Evolutionary conservation across 495 filamentous ascomycete species (phyloP).

Genomic region (Astrothelium subdiscretum): DNA sequence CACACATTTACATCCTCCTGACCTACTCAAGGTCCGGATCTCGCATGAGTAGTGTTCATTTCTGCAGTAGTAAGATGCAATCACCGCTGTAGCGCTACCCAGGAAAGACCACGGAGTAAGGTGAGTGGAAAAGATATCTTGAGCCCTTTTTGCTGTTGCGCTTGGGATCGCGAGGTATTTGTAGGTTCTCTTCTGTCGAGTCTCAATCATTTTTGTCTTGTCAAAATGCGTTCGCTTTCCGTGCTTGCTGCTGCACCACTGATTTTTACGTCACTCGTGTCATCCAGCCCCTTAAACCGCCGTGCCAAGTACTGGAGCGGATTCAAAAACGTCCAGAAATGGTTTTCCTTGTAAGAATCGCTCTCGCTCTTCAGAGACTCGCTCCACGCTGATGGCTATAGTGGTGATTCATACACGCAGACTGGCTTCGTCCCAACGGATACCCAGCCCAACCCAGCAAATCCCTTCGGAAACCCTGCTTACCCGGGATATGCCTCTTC

Average conservation of each 20-base stretch:
- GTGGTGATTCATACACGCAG: slow-evolving; percentile 50
- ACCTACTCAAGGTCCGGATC: neutral
- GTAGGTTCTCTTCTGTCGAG: neutral
- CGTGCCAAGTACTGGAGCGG: neutral
- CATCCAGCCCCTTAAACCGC: neutral
- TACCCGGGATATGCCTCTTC: slow-evolving; percentile 46
- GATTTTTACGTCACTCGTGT: neutral
- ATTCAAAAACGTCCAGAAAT: neutral
- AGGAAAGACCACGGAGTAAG: neutral
- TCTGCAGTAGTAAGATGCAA: neutral
- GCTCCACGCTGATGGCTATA: neutral
- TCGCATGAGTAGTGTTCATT: neutral
- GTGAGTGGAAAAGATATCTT: neutral
- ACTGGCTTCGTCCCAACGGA: slow-evolving; percentile 52
- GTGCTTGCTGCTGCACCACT: neutral
- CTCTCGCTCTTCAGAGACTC: neutral
- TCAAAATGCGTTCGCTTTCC: neutral
- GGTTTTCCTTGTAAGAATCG: neutral
- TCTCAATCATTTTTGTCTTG: neutral
- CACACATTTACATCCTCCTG: neutral
- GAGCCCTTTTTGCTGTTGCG: no score
- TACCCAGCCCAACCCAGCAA: slow-evolving; percentile 47
- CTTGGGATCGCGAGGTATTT: no score
- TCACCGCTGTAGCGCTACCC: neutral
- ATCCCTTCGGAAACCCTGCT: slow-evolving; percentile 67